Conservation (phyloP, 257 asterid species). For the Nicotiana otophora region DNA sequence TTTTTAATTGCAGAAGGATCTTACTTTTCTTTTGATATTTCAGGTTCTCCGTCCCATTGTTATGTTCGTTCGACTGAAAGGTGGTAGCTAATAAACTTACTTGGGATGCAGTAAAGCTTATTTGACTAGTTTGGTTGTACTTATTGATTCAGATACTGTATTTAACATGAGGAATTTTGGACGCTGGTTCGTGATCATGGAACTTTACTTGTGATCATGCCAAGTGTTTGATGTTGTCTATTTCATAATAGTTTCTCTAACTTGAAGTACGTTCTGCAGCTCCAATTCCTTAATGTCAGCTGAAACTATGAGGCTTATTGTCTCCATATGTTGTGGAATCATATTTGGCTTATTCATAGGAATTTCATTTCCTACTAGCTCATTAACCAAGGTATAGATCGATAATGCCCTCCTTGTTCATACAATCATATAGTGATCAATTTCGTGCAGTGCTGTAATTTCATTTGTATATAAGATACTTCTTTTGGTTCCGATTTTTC, state of each 20-base stretch:
- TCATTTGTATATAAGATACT: slow-evolving; percentile 1
- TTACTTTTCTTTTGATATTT: background rate
- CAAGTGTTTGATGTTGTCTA: background rate
- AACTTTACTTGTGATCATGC: background rate
- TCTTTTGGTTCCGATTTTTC: slow-evolving; percentile 25
- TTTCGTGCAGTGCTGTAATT: background rate
- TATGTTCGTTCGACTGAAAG: background rate
- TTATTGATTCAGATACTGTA: slow-evolving; percentile 11
- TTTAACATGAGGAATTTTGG: slow-evolving; percentile 39
- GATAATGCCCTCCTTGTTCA: background rate
- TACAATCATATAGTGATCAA: background rate
- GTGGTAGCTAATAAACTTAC: slow-evolving; percentile 2
- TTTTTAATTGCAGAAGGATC: background rate
- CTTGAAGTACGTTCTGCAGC: slow-evolving; percentile 32
- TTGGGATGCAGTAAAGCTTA: slow-evolving; percentile 3
- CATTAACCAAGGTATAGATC: slow-evolving; percentile 47
- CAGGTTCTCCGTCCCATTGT: slow-evolving; percentile 2
- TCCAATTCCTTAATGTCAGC: slow-evolving; percentile 35
- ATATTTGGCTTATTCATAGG: slow-evolving; percentile 66
- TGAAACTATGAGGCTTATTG: slow-evolving; percentile 46
- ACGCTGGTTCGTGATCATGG: slow-evolving; percentile 18
- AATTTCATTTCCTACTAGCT: slow-evolving; percentile 49
- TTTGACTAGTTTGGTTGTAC: slow-evolving; percentile 3
- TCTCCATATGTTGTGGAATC: slow-evolving; percentile 44
- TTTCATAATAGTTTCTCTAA: background rate